Conservation (phyloP, 164 flowering plant genomes). For the Aristolochia contorta region DNA sequence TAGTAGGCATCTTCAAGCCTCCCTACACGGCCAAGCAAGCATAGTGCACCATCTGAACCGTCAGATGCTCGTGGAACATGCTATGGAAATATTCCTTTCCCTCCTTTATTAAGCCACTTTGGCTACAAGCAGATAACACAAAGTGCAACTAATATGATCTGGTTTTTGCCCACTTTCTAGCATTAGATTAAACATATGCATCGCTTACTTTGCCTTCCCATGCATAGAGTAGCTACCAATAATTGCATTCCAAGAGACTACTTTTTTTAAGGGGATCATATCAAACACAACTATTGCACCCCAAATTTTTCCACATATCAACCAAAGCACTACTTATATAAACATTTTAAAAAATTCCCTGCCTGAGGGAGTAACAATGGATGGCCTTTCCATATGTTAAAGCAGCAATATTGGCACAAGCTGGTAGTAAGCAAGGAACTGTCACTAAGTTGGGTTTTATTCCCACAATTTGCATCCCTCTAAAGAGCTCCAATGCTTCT, state of each 20-base stretch:
- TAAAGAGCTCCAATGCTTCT: slow-evolving; percentile 64
- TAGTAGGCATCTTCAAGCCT: slow-evolving; percentile 59
- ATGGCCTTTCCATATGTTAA: slow-evolving; percentile 66
- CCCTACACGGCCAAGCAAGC: slow-evolving; percentile 68
- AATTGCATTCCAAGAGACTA: slow-evolving; percentile 68
- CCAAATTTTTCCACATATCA: slow-evolving; percentile 62
- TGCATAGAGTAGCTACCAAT: slow-evolving; percentile 74
- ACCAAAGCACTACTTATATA: slow-evolving; percentile 58
- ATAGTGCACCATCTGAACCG: slow-evolving; percentile 60
- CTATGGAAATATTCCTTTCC: slow-evolving; percentile 44
- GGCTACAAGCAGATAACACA: slow-evolving; percentile 65
- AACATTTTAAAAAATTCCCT: slow-evolving; percentile 32
- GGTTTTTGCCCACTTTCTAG: slow-evolving; percentile 43
- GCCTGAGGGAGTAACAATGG: slow-evolving; percentile 60
- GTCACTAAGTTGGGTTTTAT: slow-evolving; percentile 62
- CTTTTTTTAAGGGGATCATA: slow-evolving; percentile 35
- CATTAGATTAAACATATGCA: slow-evolving; percentile 44
- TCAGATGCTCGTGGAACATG: slow-evolving; percentile 46
- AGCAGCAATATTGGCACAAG: slow-evolving; percentile 78
- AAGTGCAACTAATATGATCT: slow-evolving; percentile 49
- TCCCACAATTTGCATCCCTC: slow-evolving; percentile 65
- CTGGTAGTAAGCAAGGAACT: slow-evolving; percentile 71
- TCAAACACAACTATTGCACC: slow-evolving; percentile 44
- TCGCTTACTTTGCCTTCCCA: slow-evolving; percentile 54
- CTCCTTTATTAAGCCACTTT: slow-evolving; percentile 47